Conservation (phyloP, 345 rosid species). For the Mercurialis annua region DNA sequence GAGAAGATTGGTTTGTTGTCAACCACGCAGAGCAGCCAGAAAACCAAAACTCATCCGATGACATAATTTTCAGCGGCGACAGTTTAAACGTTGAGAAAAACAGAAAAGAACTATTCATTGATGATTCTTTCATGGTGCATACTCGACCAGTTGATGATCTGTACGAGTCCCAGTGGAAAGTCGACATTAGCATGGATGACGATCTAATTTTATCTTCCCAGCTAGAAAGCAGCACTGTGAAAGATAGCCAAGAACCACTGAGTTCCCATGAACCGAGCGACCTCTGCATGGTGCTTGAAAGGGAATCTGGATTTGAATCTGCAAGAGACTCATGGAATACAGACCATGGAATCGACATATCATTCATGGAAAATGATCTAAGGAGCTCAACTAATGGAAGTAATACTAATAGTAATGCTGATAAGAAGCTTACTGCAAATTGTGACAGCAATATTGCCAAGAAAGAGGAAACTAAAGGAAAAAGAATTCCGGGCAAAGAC, state of each 20-base stretch:
- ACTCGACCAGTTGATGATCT: slow-evolving; percentile 38
- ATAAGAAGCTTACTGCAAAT: slow-evolving; percentile 30
- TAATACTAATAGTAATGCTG: slow-evolving; percentile 13
- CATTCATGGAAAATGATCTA: slow-evolving; percentile 47
- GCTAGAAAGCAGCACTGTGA: slow-evolving; percentile 29
- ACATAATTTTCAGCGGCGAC: slow-evolving; percentile 40
- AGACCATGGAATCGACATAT: slow-evolving; percentile 49
- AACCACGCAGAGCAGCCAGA: slow-evolving; percentile 33
- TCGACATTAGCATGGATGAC: slow-evolving; percentile 60
- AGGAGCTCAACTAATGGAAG: slow-evolving; percentile 34
- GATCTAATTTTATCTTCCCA: slow-evolving; percentile 44
- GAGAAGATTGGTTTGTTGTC: slow-evolving; percentile 58
- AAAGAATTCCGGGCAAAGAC: slow-evolving; percentile 37
- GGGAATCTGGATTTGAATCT: slow-evolving; percentile 40
- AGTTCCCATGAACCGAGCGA: slow-evolving; percentile 50
- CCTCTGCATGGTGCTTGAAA: slow-evolving; percentile 61
- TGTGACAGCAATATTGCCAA: slow-evolving; percentile 16
- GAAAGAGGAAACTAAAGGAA: slow-evolving; percentile 30
- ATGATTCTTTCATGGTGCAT: slow-evolving; percentile 80
- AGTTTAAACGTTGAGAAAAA: slow-evolving; percentile 25
- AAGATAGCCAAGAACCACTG: slow-evolving; percentile 33
- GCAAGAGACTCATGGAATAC: slow-evolving; percentile 39
- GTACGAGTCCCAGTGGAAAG: slow-evolving; percentile 52
- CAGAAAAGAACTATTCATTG: slow-evolving; percentile 38
- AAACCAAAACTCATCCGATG: slow-evolving; percentile 27